Evolutionary conservation across 2,329 filamentous ascomycete species (phyloP).

Genomic region (Talaromyces sp.): DNA sequence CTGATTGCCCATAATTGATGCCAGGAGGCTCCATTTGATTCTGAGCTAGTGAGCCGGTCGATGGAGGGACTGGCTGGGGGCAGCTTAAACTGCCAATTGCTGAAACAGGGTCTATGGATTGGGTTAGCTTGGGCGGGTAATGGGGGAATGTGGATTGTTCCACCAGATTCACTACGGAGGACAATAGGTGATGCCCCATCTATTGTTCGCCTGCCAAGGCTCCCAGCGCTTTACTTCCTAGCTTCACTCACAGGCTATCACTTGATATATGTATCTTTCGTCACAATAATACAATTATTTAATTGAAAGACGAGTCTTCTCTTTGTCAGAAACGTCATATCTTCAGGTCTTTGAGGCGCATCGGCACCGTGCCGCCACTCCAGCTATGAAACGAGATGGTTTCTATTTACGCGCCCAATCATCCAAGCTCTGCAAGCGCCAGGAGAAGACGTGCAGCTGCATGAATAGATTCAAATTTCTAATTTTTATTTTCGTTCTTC

Average conservation of each 20-base stretch:
- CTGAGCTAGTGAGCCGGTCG: conserved; percentile 1
- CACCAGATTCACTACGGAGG: too few relatives aligned
- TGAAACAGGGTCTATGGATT: conserved; percentile 18
- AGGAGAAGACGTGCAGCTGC: conserved; percentile 1
- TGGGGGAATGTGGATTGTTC: neutral
- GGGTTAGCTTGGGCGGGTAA: neutral
- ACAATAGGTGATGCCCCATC: too few relatives aligned
- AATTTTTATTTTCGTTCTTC: too few relatives aligned
- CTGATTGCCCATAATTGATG: conserved; percentile 5
- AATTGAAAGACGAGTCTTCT: too few relatives aligned
- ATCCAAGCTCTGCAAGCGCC: conserved; percentile 8
- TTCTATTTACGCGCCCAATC: conserved; percentile 17
- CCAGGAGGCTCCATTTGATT: conserved; percentile 5
- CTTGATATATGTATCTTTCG: too few relatives aligned
- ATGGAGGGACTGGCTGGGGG: conserved; percentile 17
- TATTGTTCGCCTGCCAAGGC: too few relatives aligned
- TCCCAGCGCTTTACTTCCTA: neutral
- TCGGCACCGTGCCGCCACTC: too few relatives aligned
- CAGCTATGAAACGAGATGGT: conserved; percentile 8
- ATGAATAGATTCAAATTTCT: too few relatives aligned
- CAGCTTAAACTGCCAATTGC: neutral
- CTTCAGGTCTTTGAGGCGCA: too few relatives aligned
- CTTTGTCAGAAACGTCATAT: too few relatives aligned
- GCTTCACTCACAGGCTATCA: too few relatives aligned
- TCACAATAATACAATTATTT: too few relatives aligned